Percentiles rank a stretch among this genome's conserved stretches.
Evolutionary conservation across 2,329 filamentous ascomycete species (phyloP).

Genomic region (Penicillium sp.): DNA sequence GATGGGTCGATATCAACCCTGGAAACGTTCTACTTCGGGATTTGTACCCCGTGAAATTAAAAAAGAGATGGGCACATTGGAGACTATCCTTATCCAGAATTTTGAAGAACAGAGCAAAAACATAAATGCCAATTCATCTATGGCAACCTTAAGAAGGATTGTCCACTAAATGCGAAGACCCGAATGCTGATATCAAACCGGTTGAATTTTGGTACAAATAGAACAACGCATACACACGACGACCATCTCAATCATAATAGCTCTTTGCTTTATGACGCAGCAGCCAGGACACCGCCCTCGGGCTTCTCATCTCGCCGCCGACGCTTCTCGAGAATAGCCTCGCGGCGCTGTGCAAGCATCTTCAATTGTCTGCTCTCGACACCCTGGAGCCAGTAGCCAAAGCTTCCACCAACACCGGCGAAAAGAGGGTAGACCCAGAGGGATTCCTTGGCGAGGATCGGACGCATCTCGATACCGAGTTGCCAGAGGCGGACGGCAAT

Average conservation of each 20-base stretch:
- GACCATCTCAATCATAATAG: conserved; percentile 16
- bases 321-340: conserved; percentile 83
- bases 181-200: conserved; percentile 29
- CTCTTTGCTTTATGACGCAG: conserved; percentile 35
- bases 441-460: conserved; percentile 79
- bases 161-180: conserved; percentile 5
- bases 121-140: conserved; percentile 1
- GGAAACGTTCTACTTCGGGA: conserved; percentile 6
- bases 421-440: conserved; percentile 93
- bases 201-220: conserved; percentile 37
- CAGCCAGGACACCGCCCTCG: conserved; percentile 38
- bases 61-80: neutral
- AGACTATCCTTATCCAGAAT: neutral
- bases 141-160: neutral
- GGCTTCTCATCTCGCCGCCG: conserved; percentile 64
- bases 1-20: conserved; percentile 7
- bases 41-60: neutral
- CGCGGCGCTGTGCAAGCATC: conserved; percentile 75
- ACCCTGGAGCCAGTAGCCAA: conserved; percentile 95
- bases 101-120: neutral
- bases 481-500: conserved; percentile 92
- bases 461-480: conserved; percentile 97
- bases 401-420: conserved; percentile 79
- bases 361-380: conserved; percentile 80
- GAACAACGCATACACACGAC: conserved; percentile 22